Conservation (phyloP, 345 rosid species). For the Durio zibethinus region DNA sequence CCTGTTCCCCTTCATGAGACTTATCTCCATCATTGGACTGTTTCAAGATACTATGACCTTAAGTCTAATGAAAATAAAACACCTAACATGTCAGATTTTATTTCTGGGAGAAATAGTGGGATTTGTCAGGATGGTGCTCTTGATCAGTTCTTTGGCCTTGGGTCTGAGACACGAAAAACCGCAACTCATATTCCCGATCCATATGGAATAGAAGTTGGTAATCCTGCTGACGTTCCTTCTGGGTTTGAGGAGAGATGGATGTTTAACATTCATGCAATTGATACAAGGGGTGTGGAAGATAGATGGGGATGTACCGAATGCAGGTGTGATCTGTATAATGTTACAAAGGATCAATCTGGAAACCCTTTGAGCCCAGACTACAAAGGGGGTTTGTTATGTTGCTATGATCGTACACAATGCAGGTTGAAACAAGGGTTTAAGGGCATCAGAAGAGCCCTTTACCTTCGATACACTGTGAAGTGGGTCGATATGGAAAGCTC, state of each 20-base stretch:
- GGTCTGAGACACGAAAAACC: constrained; percentile 80
- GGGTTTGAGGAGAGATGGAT: constrained; percentile 74
- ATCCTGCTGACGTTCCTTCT: constrained; percentile 54
- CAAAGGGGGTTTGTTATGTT: constrained; percentile 64
- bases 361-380: constrained; percentile 50
- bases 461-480: constrained; percentile 59
- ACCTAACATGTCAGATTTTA: constrained; percentile 22
- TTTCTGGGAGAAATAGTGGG: constrained; percentile 48
- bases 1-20: constrained; percentile 76
- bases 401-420: constrained; percentile 69
- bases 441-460: constrained; percentile 43
- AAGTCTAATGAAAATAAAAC: neutral
- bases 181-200: constrained; percentile 71
- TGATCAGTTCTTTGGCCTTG: constrained; percentile 66
- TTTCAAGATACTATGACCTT: constrained; percentile 42
- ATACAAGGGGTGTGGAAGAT: constrained; percentile 76
- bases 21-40: constrained; percentile 87
- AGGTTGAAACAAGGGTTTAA: constrained; percentile 50
- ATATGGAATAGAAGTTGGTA: constrained; percentile 70
- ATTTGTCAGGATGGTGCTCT: constrained; percentile 44
- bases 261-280: constrained; percentile 82
- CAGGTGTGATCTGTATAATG: constrained; percentile 64
- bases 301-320: constrained; percentile 78
- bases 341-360: constrained; percentile 56
- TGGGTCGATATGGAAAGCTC: constrained; percentile 72